Percentiles rank a stretch among this genome's conserved stretches.
These are phyloP conservation scores for Aspergillus aculeatus DNA, from an alignment of 2,329 filamentous ascomycete genomes.

Conservation along the genomic window DNA sequence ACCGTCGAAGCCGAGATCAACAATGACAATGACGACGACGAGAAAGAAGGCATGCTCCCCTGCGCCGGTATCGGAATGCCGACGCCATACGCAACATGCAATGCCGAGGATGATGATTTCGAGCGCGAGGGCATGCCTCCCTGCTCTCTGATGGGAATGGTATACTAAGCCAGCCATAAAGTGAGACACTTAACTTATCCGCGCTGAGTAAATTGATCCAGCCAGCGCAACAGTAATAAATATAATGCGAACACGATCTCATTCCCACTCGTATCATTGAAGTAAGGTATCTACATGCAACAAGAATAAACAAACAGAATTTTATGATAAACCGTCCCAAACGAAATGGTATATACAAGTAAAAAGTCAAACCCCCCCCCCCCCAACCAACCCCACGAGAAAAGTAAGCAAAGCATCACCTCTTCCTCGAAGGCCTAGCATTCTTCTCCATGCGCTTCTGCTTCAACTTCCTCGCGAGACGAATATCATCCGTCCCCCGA, in stretches of 20 bases:
- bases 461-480: conserved; percentile 74
- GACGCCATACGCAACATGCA: not conserved
- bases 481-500: conserved; percentile 77
- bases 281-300: not conserved
- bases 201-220: too few relatives aligned
- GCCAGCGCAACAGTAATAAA: too few relatives aligned
- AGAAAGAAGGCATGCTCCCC: not conserved
- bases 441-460: conserved; percentile 84
- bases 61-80: not conserved
- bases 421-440: conserved; percentile 71
- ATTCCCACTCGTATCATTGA: too few relatives aligned
- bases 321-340: not conserved
- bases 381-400: not conserved
- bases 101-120: not conserved
- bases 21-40: not conserved
- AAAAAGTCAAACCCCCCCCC: not conserved
- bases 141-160: not conserved
- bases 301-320: not conserved
- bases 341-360: not conserved
- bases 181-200: too few relatives aligned
- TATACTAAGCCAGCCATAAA: not conserved
- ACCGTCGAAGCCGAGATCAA: too few relatives aligned
- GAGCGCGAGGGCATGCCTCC: not conserved
- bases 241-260: too few relatives aligned
- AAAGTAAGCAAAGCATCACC: conserved; percentile 26